Evolutionary conservation across 352 stramenopile genomes (phyloP).

Genomic region (Phytophthora hybrid): DNA sequence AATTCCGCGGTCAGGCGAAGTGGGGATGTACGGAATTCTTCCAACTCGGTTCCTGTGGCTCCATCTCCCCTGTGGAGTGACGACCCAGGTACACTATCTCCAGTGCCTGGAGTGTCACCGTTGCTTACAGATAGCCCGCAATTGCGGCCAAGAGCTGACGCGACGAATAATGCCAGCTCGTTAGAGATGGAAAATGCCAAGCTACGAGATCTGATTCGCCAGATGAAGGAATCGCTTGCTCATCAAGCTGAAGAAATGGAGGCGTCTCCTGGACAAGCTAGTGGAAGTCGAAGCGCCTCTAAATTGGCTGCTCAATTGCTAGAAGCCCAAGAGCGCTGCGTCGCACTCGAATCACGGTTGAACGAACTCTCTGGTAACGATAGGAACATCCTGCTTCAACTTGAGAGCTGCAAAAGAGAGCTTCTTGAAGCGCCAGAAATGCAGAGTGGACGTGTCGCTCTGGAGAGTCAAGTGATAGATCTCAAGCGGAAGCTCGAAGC

Average conservation of each 20-base stretch:
- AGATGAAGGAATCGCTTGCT: constrained; percentile 77
- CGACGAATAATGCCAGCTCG: constrained; percentile 17
- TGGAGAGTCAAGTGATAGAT: constrained; percentile 46
- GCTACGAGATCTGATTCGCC: constrained; percentile 74
- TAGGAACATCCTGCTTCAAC: constrained; percentile 23
- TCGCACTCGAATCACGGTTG: constrained; percentile 54
- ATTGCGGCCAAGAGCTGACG: neutral
- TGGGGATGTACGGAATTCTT: constrained; percentile 26
- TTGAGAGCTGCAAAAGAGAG: constrained; percentile 55
- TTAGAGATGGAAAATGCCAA: constrained; percentile 70
- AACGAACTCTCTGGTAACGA: constrained; percentile 17
- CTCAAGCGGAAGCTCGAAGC: constrained; percentile 54
- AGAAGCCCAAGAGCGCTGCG: constrained; percentile 51
- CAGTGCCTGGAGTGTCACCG: constrained; percentile 56
- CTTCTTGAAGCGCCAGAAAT: constrained; percentile 47
- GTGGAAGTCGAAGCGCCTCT: constrained; percentile 22
- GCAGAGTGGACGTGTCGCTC: constrained; percentile 32
- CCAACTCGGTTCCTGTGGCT: constrained; percentile 21
- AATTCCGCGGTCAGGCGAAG: neutral
- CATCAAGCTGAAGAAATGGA: constrained; percentile 55
- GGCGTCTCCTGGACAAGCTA: constrained; percentile 10
- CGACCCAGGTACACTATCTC: constrained; percentile 66
- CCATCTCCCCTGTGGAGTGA: constrained; percentile 75
- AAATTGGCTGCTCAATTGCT: constrained; percentile 40
- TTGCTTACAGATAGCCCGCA: constrained; percentile 58